A percentile compares a stretch with the other conserved stretches of the same genome.
phyloP scores from a whole-genome alignment of 306 rosid species.

The Glycyrrhiza uralensis region DNA sequence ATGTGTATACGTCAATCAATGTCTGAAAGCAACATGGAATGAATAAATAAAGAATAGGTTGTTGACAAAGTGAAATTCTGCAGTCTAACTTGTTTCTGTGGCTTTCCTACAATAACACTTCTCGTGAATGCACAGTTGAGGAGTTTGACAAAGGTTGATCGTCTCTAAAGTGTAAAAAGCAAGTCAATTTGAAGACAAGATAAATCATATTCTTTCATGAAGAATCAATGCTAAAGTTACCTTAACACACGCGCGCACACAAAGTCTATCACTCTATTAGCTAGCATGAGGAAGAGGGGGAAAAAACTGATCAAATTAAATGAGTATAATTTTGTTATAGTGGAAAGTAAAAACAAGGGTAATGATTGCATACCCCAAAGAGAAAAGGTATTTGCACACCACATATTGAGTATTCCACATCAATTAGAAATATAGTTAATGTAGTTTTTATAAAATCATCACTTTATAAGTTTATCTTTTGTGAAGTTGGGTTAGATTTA shows the following conservation, averaged over 20 bases:
- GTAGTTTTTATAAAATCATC: too few species aligned
- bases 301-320: neutral
- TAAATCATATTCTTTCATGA: slow-evolving; percentile 14
- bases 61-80: slow-evolving; percentile 18
- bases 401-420: too few species aligned
- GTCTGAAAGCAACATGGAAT: slow-evolving; percentile 6
- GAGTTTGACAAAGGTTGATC: slow-evolving; percentile 30
- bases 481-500: too few species aligned
- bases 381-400: neutral
- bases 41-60: slow-evolving; percentile 19
- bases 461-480: too few species aligned
- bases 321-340: neutral
- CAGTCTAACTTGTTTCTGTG: slow-evolving; percentile 19
- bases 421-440: too few species aligned
- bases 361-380: neutral
- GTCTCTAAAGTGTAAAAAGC: slow-evolving; percentile 12
- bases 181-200: slow-evolving; percentile 24
- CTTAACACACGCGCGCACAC: neutral
- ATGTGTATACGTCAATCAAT: neutral
- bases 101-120: slow-evolving; percentile 26
- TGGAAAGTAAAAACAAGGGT: neutral
- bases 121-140: slow-evolving; percentile 35
- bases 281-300: neutral
- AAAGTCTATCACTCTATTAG: neutral
- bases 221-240: slow-evolving; percentile 30